A percentile compares a stretch with the other conserved stretches of the same genome.
Conservation (phyloP, 75 land plant genomes). For the Pinus albicaulis region DNA sequence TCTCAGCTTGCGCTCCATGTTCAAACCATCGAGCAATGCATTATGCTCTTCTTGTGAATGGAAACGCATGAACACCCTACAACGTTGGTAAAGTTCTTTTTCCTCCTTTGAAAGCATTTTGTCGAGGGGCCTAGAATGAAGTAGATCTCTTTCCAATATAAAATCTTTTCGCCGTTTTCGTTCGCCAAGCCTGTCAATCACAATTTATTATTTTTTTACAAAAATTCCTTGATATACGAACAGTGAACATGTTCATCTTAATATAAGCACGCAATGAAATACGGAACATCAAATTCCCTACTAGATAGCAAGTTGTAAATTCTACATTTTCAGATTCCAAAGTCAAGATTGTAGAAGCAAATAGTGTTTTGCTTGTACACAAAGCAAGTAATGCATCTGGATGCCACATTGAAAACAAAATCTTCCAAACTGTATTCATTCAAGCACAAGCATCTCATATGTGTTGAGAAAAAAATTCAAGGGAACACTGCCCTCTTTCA, state of each 20-base stretch:
- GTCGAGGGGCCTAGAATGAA: constrained; percentile 69
- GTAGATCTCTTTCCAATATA: constrained; percentile 81
- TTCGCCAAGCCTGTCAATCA: constrained; percentile 79
- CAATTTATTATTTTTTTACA: not conserved
- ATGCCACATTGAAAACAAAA: not conserved
- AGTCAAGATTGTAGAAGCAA: not conserved
- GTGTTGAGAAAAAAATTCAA: not conserved
- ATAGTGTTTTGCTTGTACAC: not conserved
- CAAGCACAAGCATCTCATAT: not conserved
- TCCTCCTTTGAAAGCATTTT: constrained; percentile 73
- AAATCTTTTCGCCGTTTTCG: constrained; percentile 96
- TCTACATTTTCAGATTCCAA: not conserved
- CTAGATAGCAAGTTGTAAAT: not conserved
- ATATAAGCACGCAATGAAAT: not conserved
- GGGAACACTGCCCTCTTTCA: not conserved
- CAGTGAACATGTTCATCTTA: not conserved
- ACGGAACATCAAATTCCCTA: not conserved
- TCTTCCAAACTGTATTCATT: not conserved
- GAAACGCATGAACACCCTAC: constrained; percentile 87
- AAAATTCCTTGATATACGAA: not conserved
- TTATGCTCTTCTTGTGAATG: constrained; percentile 86
- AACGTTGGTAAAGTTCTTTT: constrained; percentile 54
- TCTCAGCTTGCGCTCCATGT: constrained; percentile 55
- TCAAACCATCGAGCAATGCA: constrained; percentile 54
- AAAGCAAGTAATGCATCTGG: not conserved